A percentile compares a stretch with the other conserved stretches of the same genome.
phyloP scores from a whole-genome alignment of 345 rosid genomes.

The Cardiospermum halicacabum region DNA sequence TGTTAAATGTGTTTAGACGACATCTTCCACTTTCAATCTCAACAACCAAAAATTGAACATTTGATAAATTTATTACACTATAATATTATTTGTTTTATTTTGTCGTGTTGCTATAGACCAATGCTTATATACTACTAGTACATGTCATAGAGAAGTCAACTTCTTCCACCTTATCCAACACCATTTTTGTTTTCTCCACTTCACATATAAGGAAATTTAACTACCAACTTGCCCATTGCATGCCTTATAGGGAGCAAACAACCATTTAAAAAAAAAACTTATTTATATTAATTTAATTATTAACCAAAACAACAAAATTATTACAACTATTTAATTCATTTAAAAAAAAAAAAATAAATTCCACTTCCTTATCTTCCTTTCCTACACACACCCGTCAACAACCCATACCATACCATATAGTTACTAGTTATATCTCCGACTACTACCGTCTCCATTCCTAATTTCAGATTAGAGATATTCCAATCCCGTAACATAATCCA shows the following conservation, averaged over 20 bases:
- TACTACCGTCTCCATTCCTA: too few species aligned
- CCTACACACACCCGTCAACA: neutral
- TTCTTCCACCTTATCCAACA: slow-evolving; percentile 1
- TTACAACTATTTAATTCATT: neutral
- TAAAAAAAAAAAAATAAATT: neutral
- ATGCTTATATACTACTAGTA: neutral
- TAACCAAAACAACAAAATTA: neutral
- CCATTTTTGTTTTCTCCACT: neutral
- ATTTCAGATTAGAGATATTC: too few species aligned
- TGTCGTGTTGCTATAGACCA: neutral
- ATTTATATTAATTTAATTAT: too few species aligned
- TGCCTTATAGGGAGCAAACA: neutral
- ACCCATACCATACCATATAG: neutral
- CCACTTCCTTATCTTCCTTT: neutral
- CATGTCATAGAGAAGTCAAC: neutral
- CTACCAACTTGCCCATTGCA: neutral
- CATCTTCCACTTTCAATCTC: neutral
- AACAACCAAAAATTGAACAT: too few species aligned
- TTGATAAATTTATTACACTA: too few species aligned
- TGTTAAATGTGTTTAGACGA: too few species aligned
- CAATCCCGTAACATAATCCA: slow-evolving; percentile 54
- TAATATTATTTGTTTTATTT: neutral
- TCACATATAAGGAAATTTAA: neutral
- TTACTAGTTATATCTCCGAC: too few species aligned
- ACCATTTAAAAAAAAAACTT: too few species aligned